Evolutionary conservation across 176 grass and related monocot genomes (phyloP), one percentile per base, ranked within the genome.

Genomic region (Zizania latifolia): DNA sequence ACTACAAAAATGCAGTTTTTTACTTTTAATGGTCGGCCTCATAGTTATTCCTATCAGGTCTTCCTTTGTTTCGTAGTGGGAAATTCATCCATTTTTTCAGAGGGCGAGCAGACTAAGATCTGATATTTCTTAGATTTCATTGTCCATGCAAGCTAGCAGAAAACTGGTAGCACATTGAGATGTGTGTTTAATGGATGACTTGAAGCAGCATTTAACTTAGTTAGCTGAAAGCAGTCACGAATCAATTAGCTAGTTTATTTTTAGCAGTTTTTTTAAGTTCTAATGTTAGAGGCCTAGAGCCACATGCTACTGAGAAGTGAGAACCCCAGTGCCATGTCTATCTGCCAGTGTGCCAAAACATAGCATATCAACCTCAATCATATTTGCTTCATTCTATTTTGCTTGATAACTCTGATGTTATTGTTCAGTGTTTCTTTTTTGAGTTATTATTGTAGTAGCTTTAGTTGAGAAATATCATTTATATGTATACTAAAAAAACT

Each of bases 381-480:
- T 44, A 29, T 36, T 53, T 5, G 27, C n/a, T n/a, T n/a, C n/a
- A n/a, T 51, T 53, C 12, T 53, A 0, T 69, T 34, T 65, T 59
- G 65, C 4, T 48, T 58, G 58, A 19, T 22, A 31, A 60, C 15
- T 60, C 33, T 39, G 40, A 59, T 79, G 27, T 22, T 62, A 75
- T 32, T 33, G 5, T 28, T 16, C 19, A 37, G 12, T 45, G 3
- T 63, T 83, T 73, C 4, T 4, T 55, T 62, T 17, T 44, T 37
- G 3, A 41, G 31, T 28, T 22, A 70, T 36, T 80, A 45, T 63
- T 88, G 19, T 8, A n/a, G 0, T 35, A 57, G 36, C 39, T 83
- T 68, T 28, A 62, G 8, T 61, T 56, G 33, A 68, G 15, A 44
- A 75, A 54, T 83, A 24, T 34, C 19, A 60, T 41, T 74, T 21